These are phyloP conservation scores for Boletus reticuloceps DNA, from an alignment of 768 basidiomycete genomes.

Conservation along the genomic window DNA sequence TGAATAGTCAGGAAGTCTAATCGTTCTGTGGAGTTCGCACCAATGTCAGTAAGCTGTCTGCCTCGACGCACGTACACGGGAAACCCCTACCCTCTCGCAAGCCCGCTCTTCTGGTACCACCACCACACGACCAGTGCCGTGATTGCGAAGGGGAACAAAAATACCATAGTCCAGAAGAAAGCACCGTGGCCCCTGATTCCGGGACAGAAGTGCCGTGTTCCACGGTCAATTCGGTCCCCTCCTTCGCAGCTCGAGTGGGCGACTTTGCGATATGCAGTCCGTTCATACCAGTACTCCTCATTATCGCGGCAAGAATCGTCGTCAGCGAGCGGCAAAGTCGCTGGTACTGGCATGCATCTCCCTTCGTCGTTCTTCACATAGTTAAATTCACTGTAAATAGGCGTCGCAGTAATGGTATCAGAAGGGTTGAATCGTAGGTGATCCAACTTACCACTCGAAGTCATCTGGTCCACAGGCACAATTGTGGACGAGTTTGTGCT, in stretches of 20 bases:
- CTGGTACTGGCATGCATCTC: slow-evolving; percentile 75
- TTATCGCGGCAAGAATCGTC: slow-evolving; percentile 62
- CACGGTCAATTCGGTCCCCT: slow-evolving; percentile 76
- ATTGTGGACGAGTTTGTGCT: slow-evolving; percentile 55
- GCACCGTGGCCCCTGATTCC: slow-evolving; percentile 70
- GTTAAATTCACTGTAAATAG: slow-evolving; percentile 81
- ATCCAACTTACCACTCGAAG: slow-evolving; percentile 85
- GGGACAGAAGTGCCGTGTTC: slow-evolving; percentile 73
- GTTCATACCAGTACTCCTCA: slow-evolving; percentile 89
- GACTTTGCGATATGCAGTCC: slow-evolving; percentile 88
- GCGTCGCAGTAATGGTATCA: not conserved
- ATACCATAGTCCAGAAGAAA: slow-evolving; percentile 82
- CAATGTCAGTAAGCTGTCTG: slow-evolving; percentile 1
- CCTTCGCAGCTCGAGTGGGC: slow-evolving; percentile 86
- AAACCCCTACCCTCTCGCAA: slow-evolving; percentile 65
- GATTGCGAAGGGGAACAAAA: slow-evolving; percentile 74
- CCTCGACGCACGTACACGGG: not conserved
- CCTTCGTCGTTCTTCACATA: slow-evolving; percentile 64
- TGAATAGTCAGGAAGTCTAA: slow-evolving; percentile 62
- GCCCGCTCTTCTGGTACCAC: slow-evolving; percentile 75
- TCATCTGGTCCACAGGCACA: slow-evolving; percentile 74
- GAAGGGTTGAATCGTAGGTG: not conserved
- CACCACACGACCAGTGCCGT: slow-evolving; percentile 77
- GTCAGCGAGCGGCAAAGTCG: slow-evolving; percentile 56
- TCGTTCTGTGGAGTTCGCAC: slow-evolving; percentile 47